Conservation (phyloP, 2,329 filamentous ascomycete genomes). For the Colletotrichum lini region DNA sequence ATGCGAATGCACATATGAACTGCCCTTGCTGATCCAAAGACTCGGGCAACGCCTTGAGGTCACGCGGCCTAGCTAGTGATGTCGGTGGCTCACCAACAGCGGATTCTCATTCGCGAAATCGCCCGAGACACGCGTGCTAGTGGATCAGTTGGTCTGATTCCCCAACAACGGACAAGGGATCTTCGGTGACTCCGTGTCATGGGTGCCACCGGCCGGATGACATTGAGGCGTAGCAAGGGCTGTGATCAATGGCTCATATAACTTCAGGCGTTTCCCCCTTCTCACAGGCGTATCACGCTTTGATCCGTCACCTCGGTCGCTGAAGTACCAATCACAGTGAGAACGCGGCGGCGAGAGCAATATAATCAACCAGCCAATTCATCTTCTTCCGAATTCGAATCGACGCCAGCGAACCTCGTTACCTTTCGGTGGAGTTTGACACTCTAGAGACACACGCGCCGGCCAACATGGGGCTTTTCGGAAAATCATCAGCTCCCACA, state of each 20-base stretch:
- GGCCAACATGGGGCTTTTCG: conserved; percentile 19
- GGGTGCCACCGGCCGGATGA: neutral
- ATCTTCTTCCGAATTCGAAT: neutral
- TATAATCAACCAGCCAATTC: neutral
- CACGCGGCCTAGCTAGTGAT: neutral
- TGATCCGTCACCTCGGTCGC: neutral
- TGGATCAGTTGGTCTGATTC: neutral
- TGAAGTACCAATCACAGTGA: neutral
- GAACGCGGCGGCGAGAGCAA: neutral
- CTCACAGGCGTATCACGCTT: fast-evolving
- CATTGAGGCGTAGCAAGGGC: neutral
- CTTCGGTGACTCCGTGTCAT: neutral
- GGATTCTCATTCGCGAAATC: neutral
- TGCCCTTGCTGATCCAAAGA: neutral
- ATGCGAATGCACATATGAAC: neutral
- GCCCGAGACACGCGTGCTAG: neutral
- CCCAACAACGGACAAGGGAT: neutral
- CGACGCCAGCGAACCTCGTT: neutral
- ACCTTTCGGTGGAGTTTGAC: neutral
- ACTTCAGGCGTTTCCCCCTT: neutral
- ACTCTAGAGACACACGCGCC: neutral
- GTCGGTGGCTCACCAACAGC: conserved; percentile 1
- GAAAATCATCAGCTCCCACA: conserved; percentile 18
- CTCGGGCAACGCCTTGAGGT: neutral
- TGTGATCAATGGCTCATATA: neutral